These are phyloP conservation scores for Xylaria cubensis DNA, from an alignment of 495 filamentous ascomycete species.

Conservation along the genomic window DNA sequence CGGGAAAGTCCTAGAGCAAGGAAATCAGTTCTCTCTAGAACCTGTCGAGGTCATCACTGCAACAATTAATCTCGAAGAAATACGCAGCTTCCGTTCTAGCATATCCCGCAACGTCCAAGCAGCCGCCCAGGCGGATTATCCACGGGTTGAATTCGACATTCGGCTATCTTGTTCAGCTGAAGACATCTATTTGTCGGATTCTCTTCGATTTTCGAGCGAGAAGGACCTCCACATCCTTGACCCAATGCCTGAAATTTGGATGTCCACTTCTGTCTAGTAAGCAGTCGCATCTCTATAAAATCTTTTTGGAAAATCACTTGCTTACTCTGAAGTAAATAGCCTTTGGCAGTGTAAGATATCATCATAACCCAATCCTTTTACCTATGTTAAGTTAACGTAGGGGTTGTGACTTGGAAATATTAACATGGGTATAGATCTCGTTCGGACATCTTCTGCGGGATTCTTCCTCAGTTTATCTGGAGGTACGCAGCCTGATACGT, in stretches of 20 bases:
- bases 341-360: slow-evolving; percentile 27
- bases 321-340: background rate
- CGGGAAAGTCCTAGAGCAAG: slow-evolving; percentile 71
- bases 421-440: slow-evolving; percentile 8
- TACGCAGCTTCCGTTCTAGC: slow-evolving; percentile 59
- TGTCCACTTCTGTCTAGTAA: slow-evolving; percentile 25
- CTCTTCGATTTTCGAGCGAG: slow-evolving; percentile 11
- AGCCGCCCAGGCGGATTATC: slow-evolving; percentile 27
- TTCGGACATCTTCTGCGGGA: slow-evolving; percentile 26
- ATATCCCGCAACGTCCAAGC: slow-evolving; percentile 65
- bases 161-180: slow-evolving; percentile 18
- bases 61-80: slow-evolving; percentile 78
- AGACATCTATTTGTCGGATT: slow-evolving; percentile 9
- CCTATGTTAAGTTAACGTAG: background rate
- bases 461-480: slow-evolving; percentile 32
- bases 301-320: background rate
- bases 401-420: background rate
- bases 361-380: background rate
- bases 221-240: slow-evolving; percentile 29
- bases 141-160: slow-evolving; percentile 1
- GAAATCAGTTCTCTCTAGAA: slow-evolving; percentile 71
- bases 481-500: background rate
- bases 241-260: slow-evolving; percentile 31
- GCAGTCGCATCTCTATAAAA: background rate
- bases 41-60: slow-evolving; percentile 83